Evolutionary conservation across 331 rosid species (phyloP), one percentile per base, ranked within the genome.

Genomic region (Erythrophleum ivorense): DNA sequence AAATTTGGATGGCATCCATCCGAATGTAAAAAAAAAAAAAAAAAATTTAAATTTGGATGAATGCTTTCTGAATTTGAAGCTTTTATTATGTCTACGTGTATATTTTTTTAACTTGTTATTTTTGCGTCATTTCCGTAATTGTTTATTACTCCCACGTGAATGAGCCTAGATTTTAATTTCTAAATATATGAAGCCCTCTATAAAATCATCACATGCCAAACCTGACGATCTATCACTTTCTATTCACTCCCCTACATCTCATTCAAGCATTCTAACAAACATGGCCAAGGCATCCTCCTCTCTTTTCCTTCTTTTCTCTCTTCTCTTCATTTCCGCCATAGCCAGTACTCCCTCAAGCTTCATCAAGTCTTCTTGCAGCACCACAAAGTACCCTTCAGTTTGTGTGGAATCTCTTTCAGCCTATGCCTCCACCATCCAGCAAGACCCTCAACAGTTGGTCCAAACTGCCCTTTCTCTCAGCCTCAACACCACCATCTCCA

Each of bases 391-490:
- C 84, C 98, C 98, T 3, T 36, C 79, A 0, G 75, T 92, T 0
- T 96, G 98, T 63, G 83, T 88, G n/a, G 72, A 82, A 45, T 87
- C 94, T 3, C 98, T 93, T 58, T 89, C 97, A 0, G 34, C 40
- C 46, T 92, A 83, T 71, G 87, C 95, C 67, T 0, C 85, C 33
- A 58, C 78, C 2, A 95, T 95, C 88, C 89, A 83, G 7, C 85
- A 85, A 67, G 89, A 69, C 80, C 95, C 92, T 0, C 91, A 86
- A 74, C 92, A 84, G 65, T 19, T 96, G 45, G 95, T 91, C 65
- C 92, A 89, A 49, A 86, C 97, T 0, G 91, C 99, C 2, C 49
- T 96, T 12, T 46, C 88, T 0, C 81, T 96, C 9, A 82, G 88
- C 88, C 87, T 93, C 1, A 84, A 87, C 73, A 59, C 19, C 9